Evolutionary conservation across 108 stramenopile genomes (phyloP), one percentile per base, ranked within the genome.

Genomic region (Epithemia pelagica): DNA sequence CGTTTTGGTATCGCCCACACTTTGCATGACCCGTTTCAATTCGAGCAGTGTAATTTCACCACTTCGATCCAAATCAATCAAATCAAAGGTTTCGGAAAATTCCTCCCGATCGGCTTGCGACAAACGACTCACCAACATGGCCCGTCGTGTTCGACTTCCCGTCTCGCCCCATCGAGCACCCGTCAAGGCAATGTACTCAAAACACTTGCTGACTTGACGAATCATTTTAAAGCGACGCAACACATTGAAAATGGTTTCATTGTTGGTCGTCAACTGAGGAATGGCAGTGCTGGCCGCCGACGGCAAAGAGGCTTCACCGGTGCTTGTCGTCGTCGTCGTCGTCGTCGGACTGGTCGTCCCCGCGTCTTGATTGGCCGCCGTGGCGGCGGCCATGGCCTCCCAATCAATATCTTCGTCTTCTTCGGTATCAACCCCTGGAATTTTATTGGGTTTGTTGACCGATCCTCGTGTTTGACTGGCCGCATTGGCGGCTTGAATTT

Each of bases 131-230:
- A 90, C 89, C 30, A 94, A 74, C 59, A 87, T 53, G 32, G 75
- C 54, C 1, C 92, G 79, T 28, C 89, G 79, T 21, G 74, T 57
- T 19, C 78, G 64, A 33, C 77, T 80, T 18, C 82, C 89, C 0
- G 65, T 58, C 67, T 90, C 85, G 21, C 88, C 89, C 69, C 83
- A 86, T 53, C 76, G 76, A 1, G 86, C 84, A 27, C 66, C 64
- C 25, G 85, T 78, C 31, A 80, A 71, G 68, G 84, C 74, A 23
- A 89, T 89, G 74, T 92, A 89, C 56, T 89, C 82, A 57, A 89
- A 92, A 58, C 91, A 92, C 28, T 85, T 63, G 2, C 83, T 74
- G 1, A 87, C 85, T 22, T 69, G 80, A 21, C 87, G 83, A 56
- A 92, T 79, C 73, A 89, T 68, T 64, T 85, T 84, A 68, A 92